Percentiles rank a stretch among this genome's conserved stretches.
phyloP scores from a whole-genome alignment of 2,329 filamentous ascomycete genomes.

The Hymenoscyphus occultus region DNA sequence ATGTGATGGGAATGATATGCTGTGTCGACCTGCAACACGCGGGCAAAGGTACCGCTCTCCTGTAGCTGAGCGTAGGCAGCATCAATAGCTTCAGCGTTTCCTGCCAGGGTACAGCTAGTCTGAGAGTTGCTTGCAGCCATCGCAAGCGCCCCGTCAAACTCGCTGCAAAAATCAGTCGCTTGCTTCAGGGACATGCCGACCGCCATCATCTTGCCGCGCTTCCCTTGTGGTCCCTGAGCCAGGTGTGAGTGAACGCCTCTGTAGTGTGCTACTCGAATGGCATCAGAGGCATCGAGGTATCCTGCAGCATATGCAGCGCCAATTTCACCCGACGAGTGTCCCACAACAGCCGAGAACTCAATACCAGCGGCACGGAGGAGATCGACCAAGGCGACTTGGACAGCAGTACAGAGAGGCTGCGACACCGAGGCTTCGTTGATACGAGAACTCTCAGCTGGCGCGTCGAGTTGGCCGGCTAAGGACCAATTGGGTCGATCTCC shows the following conservation, averaged over 20 bases:
- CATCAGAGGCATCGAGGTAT: constrained; percentile 25
- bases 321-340: constrained; percentile 49
- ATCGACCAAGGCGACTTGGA: constrained; percentile 46
- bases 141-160: constrained; percentile 18
- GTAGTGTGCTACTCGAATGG: constrained; percentile 36
- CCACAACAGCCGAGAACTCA: constrained; percentile 38
- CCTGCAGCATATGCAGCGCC: constrained; percentile 44
- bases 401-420: constrained; percentile 44
- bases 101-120: constrained; percentile 31
- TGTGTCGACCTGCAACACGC: constrained; percentile 22
- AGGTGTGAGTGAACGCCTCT: constrained; percentile 31
- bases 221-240: background rate
- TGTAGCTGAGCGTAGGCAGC: constrained; percentile 14
- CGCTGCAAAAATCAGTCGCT: constrained; percentile 9
- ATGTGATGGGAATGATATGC: constrained; percentile 34
- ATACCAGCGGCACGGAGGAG: constrained; percentile 44
- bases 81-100: constrained; percentile 24
- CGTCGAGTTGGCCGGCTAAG: constrained; percentile 31
- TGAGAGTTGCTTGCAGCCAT: constrained; percentile 36
- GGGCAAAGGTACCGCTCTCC: constrained; percentile 18
- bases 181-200: constrained; percentile 20
- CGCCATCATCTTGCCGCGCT: constrained; percentile 24
- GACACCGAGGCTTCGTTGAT: constrained; percentile 35
- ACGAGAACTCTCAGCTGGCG: constrained; percentile 31
- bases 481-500: constrained; percentile 12